Conservation (phyloP, 768 basidiomycete species). For the Mycena indigotica region DNA sequence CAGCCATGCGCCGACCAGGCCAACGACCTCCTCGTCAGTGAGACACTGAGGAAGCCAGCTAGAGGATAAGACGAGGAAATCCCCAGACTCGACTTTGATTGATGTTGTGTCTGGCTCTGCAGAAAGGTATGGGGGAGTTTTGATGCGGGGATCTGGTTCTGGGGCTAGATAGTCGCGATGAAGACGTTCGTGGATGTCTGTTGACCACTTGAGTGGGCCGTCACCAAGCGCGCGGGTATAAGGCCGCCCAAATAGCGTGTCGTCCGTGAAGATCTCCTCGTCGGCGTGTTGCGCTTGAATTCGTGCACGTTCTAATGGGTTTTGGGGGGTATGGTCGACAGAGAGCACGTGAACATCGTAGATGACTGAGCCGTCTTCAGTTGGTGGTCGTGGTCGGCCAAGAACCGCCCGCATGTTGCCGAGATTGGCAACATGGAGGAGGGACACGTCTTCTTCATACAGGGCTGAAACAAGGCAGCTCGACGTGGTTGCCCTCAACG, state of each 20-base stretch:
- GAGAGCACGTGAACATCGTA: constrained; percentile 45
- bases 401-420: constrained; percentile 47
- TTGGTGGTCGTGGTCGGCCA: constrained; percentile 31
- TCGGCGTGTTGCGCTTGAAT: constrained; percentile 34
- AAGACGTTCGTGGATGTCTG: constrained; percentile 39
- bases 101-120: constrained; percentile 55
- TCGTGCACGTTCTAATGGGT: constrained; percentile 35
- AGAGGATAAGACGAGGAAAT: constrained; percentile 56
- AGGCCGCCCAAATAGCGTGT: constrained; percentile 34
- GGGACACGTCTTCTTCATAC: constrained; percentile 39
- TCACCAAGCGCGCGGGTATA: constrained; percentile 47
- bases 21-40: constrained; percentile 56
- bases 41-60: constrained; percentile 58
- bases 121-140: constrained; percentile 51
- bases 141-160: constrained; percentile 29
- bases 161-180: constrained; percentile 39
- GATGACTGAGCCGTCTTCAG: constrained; percentile 27
- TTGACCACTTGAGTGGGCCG: constrained; percentile 45
- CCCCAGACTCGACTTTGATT: constrained; percentile 43
- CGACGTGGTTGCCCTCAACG: neutral
- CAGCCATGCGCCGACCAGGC: constrained; percentile 52
- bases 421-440: constrained; percentile 40
- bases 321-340: constrained; percentile 39
- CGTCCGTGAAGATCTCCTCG: constrained; percentile 31
- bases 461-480: constrained; percentile 24